phyloP scores from a whole-genome alignment of 1,284 basidiomycete species.

The Stereum hirsutum region DNA sequence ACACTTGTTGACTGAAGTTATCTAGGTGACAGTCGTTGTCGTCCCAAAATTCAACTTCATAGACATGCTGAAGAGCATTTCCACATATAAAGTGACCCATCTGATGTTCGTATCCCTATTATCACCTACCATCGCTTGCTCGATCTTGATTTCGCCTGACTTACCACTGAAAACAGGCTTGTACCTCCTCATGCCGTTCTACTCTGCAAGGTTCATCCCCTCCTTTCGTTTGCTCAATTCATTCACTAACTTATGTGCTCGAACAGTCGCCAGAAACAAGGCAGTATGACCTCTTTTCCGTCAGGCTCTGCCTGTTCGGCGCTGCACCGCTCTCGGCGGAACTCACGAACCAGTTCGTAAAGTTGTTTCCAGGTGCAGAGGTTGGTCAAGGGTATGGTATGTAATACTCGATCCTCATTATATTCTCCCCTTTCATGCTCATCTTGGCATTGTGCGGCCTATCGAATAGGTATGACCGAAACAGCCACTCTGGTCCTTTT shows the following conservation, averaged over 20 bases:
- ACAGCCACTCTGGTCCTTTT: slow-evolving; percentile 37
- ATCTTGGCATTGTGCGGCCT: neutral
- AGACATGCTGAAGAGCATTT: slow-evolving; percentile 59
- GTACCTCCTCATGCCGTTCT: slow-evolving; percentile 59
- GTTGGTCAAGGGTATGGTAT: slow-evolving; percentile 62
- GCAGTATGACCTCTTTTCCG: slow-evolving; percentile 49
- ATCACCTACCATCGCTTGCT: neutral
- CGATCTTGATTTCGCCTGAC: neutral
- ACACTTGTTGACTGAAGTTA: too few species aligned
- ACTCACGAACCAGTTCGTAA: slow-evolving; percentile 43
- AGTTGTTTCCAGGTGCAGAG: slow-evolving; percentile 45
- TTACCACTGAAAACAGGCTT: slow-evolving; percentile 28
- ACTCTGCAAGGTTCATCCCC: slow-evolving; percentile 39
- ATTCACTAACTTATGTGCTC: neutral
- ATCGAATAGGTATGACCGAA: slow-evolving; percentile 29
- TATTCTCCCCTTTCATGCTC: neutral
- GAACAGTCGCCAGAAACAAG: slow-evolving; percentile 18
- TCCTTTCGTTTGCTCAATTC: too few species aligned
- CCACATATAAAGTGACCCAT: slow-evolving; percentile 56
- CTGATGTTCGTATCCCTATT: slow-evolving; percentile 35
- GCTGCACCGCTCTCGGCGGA: slow-evolving; percentile 70
- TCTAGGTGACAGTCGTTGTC: slow-evolving; percentile 58
- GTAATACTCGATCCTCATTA: neutral
- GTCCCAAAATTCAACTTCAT: slow-evolving; percentile 64
- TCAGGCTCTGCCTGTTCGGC: slow-evolving; percentile 56